Evolutionary conservation across 2,329 filamentous ascomycete genomes (phyloP).

Genomic region (Aspergillus candidus): DNA sequence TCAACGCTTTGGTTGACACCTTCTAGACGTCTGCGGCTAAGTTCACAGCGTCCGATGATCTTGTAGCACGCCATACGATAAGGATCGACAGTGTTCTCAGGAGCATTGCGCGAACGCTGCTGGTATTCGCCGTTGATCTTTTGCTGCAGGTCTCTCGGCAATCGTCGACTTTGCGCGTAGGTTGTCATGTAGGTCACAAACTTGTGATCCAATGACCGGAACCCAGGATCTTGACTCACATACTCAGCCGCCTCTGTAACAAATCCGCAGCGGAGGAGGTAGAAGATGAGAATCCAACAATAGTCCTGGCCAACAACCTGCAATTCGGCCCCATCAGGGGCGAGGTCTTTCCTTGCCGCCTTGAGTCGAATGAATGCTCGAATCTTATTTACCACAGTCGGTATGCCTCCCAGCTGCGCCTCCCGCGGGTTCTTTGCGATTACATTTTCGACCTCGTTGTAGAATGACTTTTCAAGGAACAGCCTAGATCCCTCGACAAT

Average conservation of each 20-base stretch:
- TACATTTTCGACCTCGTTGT: slow-evolving; percentile 66
- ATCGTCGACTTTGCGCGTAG: slow-evolving; percentile 72
- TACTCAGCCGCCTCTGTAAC: slow-evolving; percentile 80
- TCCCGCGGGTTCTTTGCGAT: slow-evolving; percentile 81
- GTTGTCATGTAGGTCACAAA: slow-evolving; percentile 83
- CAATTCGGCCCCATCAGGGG: slow-evolving; percentile 71
- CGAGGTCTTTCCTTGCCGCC: slow-evolving; percentile 73
- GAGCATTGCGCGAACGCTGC: slow-evolving; percentile 74
- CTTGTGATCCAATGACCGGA: slow-evolving; percentile 83
- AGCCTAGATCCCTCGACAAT: slow-evolving; percentile 73
- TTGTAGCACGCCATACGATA: slow-evolving; percentile 98
- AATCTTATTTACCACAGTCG: slow-evolving; percentile 82
- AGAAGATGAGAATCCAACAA: slow-evolving; percentile 92
- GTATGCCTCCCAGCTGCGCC: slow-evolving; percentile 81
- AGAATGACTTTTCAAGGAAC: slow-evolving; percentile 77
- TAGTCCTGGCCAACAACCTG: slow-evolving; percentile 76
- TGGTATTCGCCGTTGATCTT: slow-evolving; percentile 87
- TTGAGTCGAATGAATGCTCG: slow-evolving; percentile 85
- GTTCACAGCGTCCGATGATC: slow-evolving; percentile 74
- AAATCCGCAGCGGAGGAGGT: slow-evolving; percentile 77
- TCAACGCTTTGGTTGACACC: slow-evolving; percentile 55
- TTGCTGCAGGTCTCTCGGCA: slow-evolving; percentile 73
- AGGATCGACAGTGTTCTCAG: slow-evolving; percentile 82
- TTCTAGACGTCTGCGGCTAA: slow-evolving; percentile 52
- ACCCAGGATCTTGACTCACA: slow-evolving; percentile 71